These are phyloP conservation scores for Metschnikowia hibisci DNA, from an alignment of 805 yeast species.

Conservation along the genomic window DNA sequence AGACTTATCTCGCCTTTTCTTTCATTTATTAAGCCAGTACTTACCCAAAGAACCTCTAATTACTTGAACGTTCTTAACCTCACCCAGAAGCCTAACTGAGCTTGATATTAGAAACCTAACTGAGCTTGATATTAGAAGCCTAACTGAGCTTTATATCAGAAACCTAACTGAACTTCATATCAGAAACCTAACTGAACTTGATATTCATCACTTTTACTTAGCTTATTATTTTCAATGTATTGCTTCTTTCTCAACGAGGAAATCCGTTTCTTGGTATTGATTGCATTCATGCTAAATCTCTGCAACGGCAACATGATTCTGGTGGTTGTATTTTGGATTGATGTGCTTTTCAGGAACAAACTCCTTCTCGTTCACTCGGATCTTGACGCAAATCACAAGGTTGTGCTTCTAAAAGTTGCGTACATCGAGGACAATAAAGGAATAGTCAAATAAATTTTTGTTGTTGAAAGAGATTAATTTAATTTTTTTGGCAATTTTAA, in stretches of 20 bases:
- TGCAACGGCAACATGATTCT: slow-evolving; percentile 71
- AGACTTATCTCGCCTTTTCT: slow-evolving; percentile 61
- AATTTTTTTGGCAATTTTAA: too few species aligned
- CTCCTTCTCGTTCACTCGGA: slow-evolving; percentile 23
- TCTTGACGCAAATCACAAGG: slow-evolving; percentile 27
- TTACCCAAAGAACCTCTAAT: slow-evolving; percentile 65
- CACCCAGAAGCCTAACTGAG: slow-evolving; percentile 77
- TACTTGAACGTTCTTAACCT: slow-evolving; percentile 58
- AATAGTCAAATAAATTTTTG: slow-evolving; percentile 47
- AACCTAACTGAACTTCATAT: too few species aligned
- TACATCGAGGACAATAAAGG: slow-evolving; percentile 67
- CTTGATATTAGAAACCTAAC: too few species aligned
- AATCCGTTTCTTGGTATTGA: slow-evolving; percentile 47
- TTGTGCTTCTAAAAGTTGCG: slow-evolving; percentile 76
- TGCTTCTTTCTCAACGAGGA: slow-evolving; percentile 73
- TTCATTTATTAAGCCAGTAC: slow-evolving; percentile 18
- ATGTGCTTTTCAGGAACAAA: slow-evolving; percentile 21
- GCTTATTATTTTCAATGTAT: slow-evolving; percentile 54
- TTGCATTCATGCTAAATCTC: slow-evolving; percentile 44
- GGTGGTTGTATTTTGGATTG: slow-evolving; percentile 27
- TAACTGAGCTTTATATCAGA: too few species aligned
- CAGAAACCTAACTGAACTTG: too few species aligned
- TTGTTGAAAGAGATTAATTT: slow-evolving; percentile 12
- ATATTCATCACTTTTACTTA: slow-evolving; percentile 52
- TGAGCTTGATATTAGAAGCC: too few species aligned